Evolutionary conservation across 1,284 basidiomycete species (phyloP), one percentile per base, ranked within the genome.

Genomic region (Moesziomyces sp.): DNA sequence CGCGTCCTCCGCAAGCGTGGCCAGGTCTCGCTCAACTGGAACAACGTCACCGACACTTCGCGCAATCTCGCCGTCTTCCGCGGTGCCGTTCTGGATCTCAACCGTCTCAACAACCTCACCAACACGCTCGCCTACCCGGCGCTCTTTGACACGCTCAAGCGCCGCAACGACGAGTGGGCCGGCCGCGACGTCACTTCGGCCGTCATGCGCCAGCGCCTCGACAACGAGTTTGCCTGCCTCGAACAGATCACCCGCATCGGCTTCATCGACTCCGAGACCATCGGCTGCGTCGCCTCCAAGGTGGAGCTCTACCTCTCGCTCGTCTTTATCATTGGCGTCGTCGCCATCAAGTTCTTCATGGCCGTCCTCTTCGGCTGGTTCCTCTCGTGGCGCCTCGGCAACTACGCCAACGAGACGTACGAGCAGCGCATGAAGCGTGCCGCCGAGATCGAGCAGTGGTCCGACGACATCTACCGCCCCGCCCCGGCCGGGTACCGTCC

Each of bases 311-410:
- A 96, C 84, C 88, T 97, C 59, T 97, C 96, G 49, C 90, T 98
- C 77, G 89, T 96, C 76, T 97, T 98, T 89, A 99, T 99, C 84
- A 91, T 97, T 72, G 97, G 96, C 66, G 95, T 97, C 64, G 96
- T 99, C 59, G 88, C 89, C 58, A 95, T 97, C 86, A 93, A 94
- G 69, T 99, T 98, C 87, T 87, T 89, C 77, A 96, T 99, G 94
- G 96, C 97, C 45, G 92, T 98, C 78, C 88, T 93, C 83, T 99
- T 99, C 85, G 89, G 92, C 44, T 99, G 96, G 96, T 99, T 97
- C 88, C 90, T 94, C 83, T 93, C 92, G 23, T 94, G 92, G 91
- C 90, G 90, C 80, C 88, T 99, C 45, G 96, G 96, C 54, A 92
- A 93, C 78, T 99, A 97, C 87, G 91, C 91, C 76, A 89, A 90